These are phyloP conservation scores for Neurospora sp. DNA, from an alignment of 495 filamentous ascomycete species.

Conservation along the genomic window DNA sequence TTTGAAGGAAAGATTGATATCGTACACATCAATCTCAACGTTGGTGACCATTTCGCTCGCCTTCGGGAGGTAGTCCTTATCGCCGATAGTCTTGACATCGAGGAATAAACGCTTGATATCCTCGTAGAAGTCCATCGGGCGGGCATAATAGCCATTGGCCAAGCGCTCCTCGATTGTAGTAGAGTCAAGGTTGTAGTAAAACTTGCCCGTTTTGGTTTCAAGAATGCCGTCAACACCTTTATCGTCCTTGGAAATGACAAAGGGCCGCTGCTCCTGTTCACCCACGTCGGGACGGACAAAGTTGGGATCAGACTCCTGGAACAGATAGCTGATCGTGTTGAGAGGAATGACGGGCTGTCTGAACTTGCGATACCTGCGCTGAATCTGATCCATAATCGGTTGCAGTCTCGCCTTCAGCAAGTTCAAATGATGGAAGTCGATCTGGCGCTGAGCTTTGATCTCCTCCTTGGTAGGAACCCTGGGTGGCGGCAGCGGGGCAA, in stretches of 20 bases:
- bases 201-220: slow-evolving; percentile 62
- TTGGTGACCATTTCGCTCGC: slow-evolving; percentile 86
- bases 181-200: slow-evolving; percentile 91
- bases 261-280: slow-evolving; percentile 56
- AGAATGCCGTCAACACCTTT: slow-evolving; percentile 62
- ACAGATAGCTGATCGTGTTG: slow-evolving; percentile 61
- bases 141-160: slow-evolving; percentile 89
- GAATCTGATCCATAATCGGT: slow-evolving; percentile 90
- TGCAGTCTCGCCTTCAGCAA: slow-evolving; percentile 78
- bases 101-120: slow-evolving; percentile 76
- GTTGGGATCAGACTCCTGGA: slow-evolving; percentile 72
- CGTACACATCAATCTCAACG: slow-evolving; percentile 78
- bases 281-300: slow-evolving; percentile 67
- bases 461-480: slow-evolving; percentile 60
- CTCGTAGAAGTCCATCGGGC: slow-evolving; percentile 73
- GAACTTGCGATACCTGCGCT: slow-evolving; percentile 75
- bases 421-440: slow-evolving; percentile 72
- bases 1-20: slow-evolving; percentile 53
- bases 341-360: slow-evolving; percentile 67
- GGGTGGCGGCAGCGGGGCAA: slow-evolving; percentile 62
- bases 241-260: slow-evolving; percentile 61
- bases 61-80: slow-evolving; percentile 67
- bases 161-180: slow-evolving; percentile 87
- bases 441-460: slow-evolving; percentile 66
- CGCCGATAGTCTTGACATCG: slow-evolving; percentile 66